phyloP scores from a whole-genome alignment of 257 asterid genomes.

The Pogostemon cablin region DNA sequence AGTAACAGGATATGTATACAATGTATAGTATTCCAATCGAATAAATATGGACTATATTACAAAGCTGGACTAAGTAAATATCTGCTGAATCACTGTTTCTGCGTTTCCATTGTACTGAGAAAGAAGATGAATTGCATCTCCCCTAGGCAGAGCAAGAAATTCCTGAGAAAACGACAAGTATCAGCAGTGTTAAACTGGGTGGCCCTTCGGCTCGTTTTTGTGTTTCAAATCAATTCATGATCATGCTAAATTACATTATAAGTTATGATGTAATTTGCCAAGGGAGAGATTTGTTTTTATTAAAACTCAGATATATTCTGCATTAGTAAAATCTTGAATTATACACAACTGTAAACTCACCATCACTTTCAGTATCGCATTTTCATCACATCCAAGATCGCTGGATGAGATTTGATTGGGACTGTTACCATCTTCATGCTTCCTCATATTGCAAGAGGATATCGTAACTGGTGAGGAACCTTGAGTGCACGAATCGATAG shows the following conservation, averaged over 20 bases:
- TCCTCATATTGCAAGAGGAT: conserved; percentile 57
- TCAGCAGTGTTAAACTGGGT: neutral
- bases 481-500: conserved; percentile 56
- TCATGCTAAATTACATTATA: neutral
- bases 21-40: conserved; percentile 25
- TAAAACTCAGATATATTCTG: neutral
- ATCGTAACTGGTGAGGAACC: conserved; percentile 78
- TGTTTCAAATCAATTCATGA: neutral
- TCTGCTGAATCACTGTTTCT: conserved; percentile 91
- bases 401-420: conserved; percentile 67
- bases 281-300: neutral
- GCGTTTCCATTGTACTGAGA: conserved; percentile 91
- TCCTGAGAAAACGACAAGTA: conserved; percentile 55
- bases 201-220: neutral
- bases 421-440: conserved; percentile 78
- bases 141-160: conserved; percentile 94
- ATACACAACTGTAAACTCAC: conserved; percentile 53
- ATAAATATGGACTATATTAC: conserved; percentile 36
- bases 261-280: neutral
- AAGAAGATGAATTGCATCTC: conserved; percentile 97
- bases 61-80: conserved; percentile 54
- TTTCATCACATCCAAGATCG: conserved; percentile 79
- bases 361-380: conserved; percentile 93
- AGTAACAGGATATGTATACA: conserved; percentile 9
- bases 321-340: neutral